Evolutionary conservation across 139 green algal species (phyloP).

Genomic region (Eudorina sp.): DNA sequence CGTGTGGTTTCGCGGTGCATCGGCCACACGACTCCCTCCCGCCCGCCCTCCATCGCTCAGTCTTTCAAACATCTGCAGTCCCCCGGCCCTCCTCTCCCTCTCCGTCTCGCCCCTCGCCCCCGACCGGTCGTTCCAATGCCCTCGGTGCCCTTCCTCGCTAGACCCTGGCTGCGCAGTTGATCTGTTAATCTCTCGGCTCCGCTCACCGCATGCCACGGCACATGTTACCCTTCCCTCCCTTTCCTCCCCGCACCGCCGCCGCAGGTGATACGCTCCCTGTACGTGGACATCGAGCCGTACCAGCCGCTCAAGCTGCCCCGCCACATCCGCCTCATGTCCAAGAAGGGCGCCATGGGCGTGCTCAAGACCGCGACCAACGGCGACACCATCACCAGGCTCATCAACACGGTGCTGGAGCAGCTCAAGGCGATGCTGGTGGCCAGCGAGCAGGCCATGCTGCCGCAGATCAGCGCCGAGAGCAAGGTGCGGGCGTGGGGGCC

Average conservation of each 20-base stretch:
- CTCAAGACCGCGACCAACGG: background rate
- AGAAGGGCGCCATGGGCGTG: background rate
- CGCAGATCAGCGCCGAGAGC: background rate
- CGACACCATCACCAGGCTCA: constrained; percentile 26
- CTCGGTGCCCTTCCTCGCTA: too few species aligned
- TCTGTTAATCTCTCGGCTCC: too few species aligned
- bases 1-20: too few species aligned
- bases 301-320: constrained; percentile 45
- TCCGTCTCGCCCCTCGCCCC: too few species aligned
- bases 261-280: constrained; percentile 26
- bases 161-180: too few species aligned
- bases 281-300: constrained; percentile 58
- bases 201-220: too few species aligned
- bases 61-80: too few species aligned
- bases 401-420: constrained; percentile 7
- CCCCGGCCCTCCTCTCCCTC: too few species aligned
- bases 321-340: constrained; percentile 50
- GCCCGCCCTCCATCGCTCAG: too few species aligned
- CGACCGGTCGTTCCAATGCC: too few species aligned
- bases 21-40: too few species aligned
- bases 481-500: background rate
- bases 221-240: background rate
- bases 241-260: background rate
- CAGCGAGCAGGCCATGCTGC: background rate
- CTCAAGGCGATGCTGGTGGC: background rate